Conservation (phyloP, 345 rosid genomes). For the Aurinia saxatilis region DNA sequence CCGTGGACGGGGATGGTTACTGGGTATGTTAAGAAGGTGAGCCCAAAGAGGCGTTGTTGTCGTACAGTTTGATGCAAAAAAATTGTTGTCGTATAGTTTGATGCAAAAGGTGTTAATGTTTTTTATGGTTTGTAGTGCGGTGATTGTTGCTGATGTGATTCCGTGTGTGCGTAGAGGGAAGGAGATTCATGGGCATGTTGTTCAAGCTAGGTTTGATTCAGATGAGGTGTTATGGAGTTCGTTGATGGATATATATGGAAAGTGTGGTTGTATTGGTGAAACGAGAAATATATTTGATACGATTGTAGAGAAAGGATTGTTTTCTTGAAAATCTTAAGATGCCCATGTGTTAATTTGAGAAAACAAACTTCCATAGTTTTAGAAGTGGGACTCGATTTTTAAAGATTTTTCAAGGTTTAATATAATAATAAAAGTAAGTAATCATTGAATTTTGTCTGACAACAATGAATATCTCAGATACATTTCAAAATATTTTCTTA, state of each 20-base stretch:
- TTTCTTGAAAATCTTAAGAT: too few species aligned
- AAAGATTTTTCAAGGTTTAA: too few species aligned
- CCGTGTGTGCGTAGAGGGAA: conserved; percentile 50
- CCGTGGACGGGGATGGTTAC: conserved; percentile 90
- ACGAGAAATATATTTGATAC: conserved; percentile 64
- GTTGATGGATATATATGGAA: conserved; percentile 76
- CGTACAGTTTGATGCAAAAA: conserved; percentile 49
- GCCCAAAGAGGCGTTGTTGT: conserved; percentile 48
- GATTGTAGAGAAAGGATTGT: too few species aligned
- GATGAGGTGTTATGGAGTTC: conserved; percentile 94
- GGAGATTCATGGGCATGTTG: conserved; percentile 75
- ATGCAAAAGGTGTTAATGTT: conserved; percentile 37
- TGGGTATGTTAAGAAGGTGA: conserved; percentile 50
- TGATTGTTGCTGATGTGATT: conserved; percentile 65
- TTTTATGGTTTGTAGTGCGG: conserved; percentile 58
- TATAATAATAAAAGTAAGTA: too few species aligned
- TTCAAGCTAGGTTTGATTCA: conserved; percentile 57
- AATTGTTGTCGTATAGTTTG: too few species aligned
- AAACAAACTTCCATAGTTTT: too few species aligned
- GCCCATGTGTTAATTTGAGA: too few species aligned
- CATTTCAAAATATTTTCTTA: too few species aligned
- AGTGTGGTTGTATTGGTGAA: conserved; percentile 73
- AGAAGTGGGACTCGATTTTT: too few species aligned
- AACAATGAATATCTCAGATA: too few species aligned
- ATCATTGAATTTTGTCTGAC: too few species aligned